Percentiles rank a stretch among this genome's conserved stretches.
Evolutionary conservation across 371 early-diverging fungal genomes (phyloP).

Genomic region (Umbelopsis sp.): DNA sequence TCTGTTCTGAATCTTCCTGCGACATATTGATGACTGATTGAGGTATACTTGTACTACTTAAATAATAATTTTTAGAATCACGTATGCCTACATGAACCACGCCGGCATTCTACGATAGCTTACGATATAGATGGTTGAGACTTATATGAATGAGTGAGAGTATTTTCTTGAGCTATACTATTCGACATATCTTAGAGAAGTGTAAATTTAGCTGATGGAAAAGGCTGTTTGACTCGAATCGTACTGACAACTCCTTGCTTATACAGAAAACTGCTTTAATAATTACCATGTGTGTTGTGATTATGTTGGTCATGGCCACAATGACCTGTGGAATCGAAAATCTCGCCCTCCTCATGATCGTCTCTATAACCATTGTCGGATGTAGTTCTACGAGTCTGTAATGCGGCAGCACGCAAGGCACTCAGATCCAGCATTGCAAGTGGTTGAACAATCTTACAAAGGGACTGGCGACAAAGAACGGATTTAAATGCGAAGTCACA

Average conservation of each 20-base stretch:
- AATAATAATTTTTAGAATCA: background rate
- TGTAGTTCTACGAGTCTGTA: background rate
- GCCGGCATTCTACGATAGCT: background rate
- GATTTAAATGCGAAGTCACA: slow-evolving; percentile 2
- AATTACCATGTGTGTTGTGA: background rate
- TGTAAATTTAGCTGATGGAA: too few species aligned
- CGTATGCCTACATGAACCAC: background rate
- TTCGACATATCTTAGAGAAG: too few species aligned
- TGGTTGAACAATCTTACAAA: background rate
- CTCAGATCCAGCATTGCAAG: background rate
- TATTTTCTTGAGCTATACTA: too few species aligned
- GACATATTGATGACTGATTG: too few species aligned
- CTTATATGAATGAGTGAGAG: too few species aligned
- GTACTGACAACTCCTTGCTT: too few species aligned
- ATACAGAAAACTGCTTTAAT: background rate
- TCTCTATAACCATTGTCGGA: background rate
- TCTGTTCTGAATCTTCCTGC: too few species aligned
- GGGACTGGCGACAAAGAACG: background rate
- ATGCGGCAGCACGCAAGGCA: slow-evolving; percentile 6
- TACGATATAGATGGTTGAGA: background rate
- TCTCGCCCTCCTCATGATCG: background rate
- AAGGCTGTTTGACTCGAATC: too few species aligned
- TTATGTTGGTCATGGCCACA: too few species aligned
- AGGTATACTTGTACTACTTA: background rate
- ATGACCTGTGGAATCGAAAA: background rate